Evolutionary conservation across 192 early-diverging fungal species (phyloP), one percentile per base, ranked within the genome.

Genomic region (Backusella luteola): DNA sequence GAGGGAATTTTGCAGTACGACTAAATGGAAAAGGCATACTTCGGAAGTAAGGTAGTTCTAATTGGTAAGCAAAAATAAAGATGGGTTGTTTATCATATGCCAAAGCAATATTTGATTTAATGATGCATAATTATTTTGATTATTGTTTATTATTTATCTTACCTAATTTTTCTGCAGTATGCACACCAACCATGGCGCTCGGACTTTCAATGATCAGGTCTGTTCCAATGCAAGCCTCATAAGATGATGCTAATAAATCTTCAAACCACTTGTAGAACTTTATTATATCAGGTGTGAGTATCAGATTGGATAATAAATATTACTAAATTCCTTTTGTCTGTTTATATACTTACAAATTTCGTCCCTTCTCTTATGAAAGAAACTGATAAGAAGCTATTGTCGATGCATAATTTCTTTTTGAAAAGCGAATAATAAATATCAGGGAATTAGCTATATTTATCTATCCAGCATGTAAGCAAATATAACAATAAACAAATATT

Each of bases 11-110:
- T 17, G 85, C 78, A 8, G 92, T 94, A 14, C 88, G 85, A 26
- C 86, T 91, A 90, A 90, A 94, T 8, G 91, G 91, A 88, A 94
- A 91, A 7, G 91, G 85, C 79, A 93, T 90, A 23, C 89, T 85
- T 23, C 85, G 73, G 77, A 90, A 90, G 69, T 88, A 90, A 19
- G 91, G 89, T 38, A 93, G 84, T 19, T 78, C 85, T 76, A 69
- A 32, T 34, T 56, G 23, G 56, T 63, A 63, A 63, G 23, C 56
- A 63, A 14, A 63, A 63, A 63, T 14, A 52, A 8, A n/a, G 1
- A 23, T 73, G 29, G 2, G 29, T 71, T n/a, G 6, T 76, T 38
- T 49, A 56, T 80, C 17, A 29, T 12, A 63, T 59, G 14, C 41
- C 17, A 59, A 73, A 32, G 3, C 4, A 41, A 35, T 19, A 4